phyloP scores from a whole-genome alignment of 208 protist genomes.

The Leishmania arabica region DNA sequence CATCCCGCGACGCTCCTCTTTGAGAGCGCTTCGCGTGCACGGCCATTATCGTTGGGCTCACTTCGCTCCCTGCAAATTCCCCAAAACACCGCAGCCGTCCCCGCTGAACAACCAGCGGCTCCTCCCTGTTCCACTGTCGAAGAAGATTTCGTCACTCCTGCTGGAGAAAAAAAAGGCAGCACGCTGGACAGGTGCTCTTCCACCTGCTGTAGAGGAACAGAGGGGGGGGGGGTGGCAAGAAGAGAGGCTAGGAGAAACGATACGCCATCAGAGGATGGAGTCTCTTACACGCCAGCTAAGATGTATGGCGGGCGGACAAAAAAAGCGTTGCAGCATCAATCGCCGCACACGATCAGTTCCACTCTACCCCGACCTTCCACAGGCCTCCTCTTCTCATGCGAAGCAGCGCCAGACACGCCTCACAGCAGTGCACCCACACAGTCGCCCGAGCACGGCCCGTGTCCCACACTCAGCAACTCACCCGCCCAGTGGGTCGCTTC shows the following conservation, averaged over 20 bases:
- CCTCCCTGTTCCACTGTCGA: neutral
- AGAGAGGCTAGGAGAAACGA: neutral
- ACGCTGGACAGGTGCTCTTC: neutral
- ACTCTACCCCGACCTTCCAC: neutral
- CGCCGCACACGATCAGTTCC: neutral
- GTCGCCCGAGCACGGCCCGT: neutral
- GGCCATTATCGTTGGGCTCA: neutral
- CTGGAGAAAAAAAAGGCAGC: neutral
- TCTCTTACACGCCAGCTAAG: neutral
- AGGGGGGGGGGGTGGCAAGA: rapidly evolving
- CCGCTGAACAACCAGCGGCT: neutral
- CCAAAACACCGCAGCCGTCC: neutral
- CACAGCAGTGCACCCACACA: neutral
- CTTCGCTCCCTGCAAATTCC: neutral
- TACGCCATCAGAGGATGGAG: neutral
- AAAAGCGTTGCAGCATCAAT: neutral
- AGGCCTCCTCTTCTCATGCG: neutral
- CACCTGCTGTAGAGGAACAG: neutral
- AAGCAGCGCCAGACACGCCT: neutral
- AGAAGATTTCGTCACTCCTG: neutral
- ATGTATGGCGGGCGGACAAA: neutral
- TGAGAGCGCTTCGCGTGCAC: neutral
- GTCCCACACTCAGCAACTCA: too few relatives aligned
- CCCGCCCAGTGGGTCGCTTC: neutral
- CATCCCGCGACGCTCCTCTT: neutral